A percentile compares a stretch with the other conserved stretches of the same genome.
phyloP scores from a whole-genome alignment of 306 rosid genomes.

The Prosopis cineraria region DNA sequence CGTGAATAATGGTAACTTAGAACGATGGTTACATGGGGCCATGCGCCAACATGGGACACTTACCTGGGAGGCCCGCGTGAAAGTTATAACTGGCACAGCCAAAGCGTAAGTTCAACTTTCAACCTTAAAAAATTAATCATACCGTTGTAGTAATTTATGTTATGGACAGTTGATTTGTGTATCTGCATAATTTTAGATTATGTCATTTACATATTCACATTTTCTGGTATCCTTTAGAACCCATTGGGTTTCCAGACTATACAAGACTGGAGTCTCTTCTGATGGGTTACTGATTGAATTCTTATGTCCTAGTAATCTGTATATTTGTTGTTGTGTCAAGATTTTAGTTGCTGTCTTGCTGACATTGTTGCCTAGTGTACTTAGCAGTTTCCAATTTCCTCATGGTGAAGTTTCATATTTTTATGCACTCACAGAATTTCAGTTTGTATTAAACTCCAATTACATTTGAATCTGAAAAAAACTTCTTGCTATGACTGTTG shows the following conservation, averaged over 20 bases:
- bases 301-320: neutral
- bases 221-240: neutral
- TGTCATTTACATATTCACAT: slow-evolving; percentile 11
- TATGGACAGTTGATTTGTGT: neutral
- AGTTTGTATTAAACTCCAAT: neutral
- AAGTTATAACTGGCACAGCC: slow-evolving; percentile 88
- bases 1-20: slow-evolving; percentile 94
- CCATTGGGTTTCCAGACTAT: neutral
- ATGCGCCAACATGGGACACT: slow-evolving; percentile 74
- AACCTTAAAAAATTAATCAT: neutral
- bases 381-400: slow-evolving; percentile 15
- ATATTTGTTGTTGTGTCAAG: neutral
- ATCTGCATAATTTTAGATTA: neutral
- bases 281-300: neutral
- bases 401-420: neutral
- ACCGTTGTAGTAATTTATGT: neutral
- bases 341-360: slow-evolving; percentile 8
- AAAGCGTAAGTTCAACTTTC: slow-evolving; percentile 78
- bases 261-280: neutral
- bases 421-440: neutral
- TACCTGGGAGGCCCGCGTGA: slow-evolving; percentile 95
- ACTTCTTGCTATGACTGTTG: slow-evolving; percentile 23
- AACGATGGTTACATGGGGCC: slow-evolving; percentile 93
- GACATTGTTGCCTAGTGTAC: slow-evolving; percentile 8
- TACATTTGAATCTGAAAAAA: neutral